Conservation (phyloP, 2,329 filamentous ascomycete genomes). For the Colletotrichum orbiculare region DNA sequence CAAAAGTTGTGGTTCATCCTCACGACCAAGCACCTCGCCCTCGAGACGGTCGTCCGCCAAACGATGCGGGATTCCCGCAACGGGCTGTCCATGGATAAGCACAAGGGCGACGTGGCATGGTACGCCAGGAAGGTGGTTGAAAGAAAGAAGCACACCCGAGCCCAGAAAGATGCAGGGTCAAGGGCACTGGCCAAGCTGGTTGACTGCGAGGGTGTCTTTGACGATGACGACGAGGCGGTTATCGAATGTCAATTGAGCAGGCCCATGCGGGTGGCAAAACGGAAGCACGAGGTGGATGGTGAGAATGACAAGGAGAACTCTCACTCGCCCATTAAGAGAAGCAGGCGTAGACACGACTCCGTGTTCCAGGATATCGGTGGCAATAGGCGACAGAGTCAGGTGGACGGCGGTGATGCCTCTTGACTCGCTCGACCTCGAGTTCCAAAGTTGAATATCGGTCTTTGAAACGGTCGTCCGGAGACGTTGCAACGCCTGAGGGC, state of each 20-base stretch:
- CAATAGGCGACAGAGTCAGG: conserved; percentile 13
- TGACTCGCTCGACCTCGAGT: not conserved
- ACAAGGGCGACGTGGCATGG: conserved; percentile 43
- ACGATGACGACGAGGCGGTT: conserved; percentile 5
- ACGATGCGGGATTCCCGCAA: conserved; percentile 31
- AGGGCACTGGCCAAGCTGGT: conserved; percentile 7
- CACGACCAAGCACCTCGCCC: conserved; percentile 39
- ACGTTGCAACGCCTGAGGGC: too few relatives aligned
- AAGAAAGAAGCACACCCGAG: conserved; percentile 37
- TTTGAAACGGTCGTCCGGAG: not conserved
- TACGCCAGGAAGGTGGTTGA: conserved; percentile 35
- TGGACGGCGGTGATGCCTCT: conserved; percentile 3
- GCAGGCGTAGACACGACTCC: not conserved
- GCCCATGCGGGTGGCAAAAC: too few relatives aligned
- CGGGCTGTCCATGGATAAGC: conserved; percentile 41
- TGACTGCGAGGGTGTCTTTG: not conserved
- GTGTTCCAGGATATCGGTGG: not conserved
- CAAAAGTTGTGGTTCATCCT: conserved; percentile 47
- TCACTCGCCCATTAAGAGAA: not conserved
- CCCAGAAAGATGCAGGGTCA: conserved; percentile 1
- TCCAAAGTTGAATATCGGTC: not conserved
- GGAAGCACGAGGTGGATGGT: not conserved
- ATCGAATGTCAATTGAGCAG: not conserved
- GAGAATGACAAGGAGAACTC: not conserved
- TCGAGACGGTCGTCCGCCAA: conserved; percentile 29